A percentile compares a stretch with the other conserved stretches of the same genome.
Evolutionary conservation across 2,329 filamentous ascomycete species (phyloP).

Genomic region (Daldinia sp.): DNA sequence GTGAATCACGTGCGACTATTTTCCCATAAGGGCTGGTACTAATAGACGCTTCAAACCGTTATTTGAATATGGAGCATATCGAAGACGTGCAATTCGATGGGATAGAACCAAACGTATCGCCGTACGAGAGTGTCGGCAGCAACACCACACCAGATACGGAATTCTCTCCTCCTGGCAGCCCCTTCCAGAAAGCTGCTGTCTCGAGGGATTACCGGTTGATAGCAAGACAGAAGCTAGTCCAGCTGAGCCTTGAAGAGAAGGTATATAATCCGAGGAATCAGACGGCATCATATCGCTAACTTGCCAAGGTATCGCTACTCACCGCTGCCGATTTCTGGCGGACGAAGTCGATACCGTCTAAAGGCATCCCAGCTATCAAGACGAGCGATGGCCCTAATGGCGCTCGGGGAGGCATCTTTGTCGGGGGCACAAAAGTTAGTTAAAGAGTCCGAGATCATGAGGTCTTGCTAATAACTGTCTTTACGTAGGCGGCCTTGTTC

Average conservation of each 20-base stretch:
- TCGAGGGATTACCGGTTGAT: conserved; percentile 52
- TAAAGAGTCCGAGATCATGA: background rate
- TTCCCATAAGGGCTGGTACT: conserved; percentile 3
- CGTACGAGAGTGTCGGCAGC: conserved; percentile 48
- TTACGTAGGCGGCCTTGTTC: conserved; percentile 72
- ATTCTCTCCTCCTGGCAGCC: conserved; percentile 57
- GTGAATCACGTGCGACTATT: conserved; percentile 20
- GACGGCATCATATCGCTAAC: conserved; percentile 17
- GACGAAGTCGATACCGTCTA: conserved; percentile 68
- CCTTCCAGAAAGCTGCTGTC: conserved; percentile 48
- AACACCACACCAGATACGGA: conserved; percentile 60
- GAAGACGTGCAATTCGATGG: conserved; percentile 44
- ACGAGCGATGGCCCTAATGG: conserved; percentile 76
- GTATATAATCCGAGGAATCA: conserved; percentile 44
- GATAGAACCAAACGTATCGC: conserved; percentile 49
- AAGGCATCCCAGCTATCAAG: conserved; percentile 71
- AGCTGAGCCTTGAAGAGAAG: conserved; percentile 66
- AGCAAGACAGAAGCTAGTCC: conserved; percentile 59
- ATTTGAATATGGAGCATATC: conserved; percentile 41
- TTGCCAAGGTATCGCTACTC: conserved; percentile 62
- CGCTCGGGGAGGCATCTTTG: conserved; percentile 72
- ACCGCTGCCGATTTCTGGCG: conserved; percentile 75
- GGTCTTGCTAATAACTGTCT: conserved; percentile 10
- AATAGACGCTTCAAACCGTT: background rate
- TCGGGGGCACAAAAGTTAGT: conserved; percentile 68